Percentiles rank a stretch among this genome's conserved stretches.
Evolutionary conservation across 352 stramenopile species (phyloP).

Genomic region (Phytophthora ohioensis): DNA sequence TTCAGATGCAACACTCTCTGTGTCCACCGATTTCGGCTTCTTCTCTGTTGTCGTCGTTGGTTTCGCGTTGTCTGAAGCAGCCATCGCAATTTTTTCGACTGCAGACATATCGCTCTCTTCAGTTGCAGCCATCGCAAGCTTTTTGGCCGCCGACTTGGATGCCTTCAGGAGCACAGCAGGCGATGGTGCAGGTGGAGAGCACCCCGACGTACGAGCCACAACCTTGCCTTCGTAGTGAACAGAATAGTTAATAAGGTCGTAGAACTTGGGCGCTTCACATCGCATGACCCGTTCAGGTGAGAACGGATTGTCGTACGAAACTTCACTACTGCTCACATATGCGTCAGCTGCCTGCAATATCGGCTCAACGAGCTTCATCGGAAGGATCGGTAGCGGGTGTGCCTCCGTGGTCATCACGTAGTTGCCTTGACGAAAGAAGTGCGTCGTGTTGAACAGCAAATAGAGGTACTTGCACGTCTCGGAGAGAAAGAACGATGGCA

Average conservation of each 20-base stretch:
- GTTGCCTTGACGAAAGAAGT: slow-evolving; percentile 88
- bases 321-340: slow-evolving; percentile 17
- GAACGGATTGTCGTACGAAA: slow-evolving; percentile 24
- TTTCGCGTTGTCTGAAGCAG: slow-evolving; percentile 21
- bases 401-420: slow-evolving; percentile 98
- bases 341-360: slow-evolving; percentile 45
- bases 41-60: slow-evolving; percentile 7
- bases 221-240: slow-evolving; percentile 65
- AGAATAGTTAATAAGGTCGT: slow-evolving; percentile 64
- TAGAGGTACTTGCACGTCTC: slow-evolving; percentile 99
- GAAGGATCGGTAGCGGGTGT: slow-evolving; percentile 92
- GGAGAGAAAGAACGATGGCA: slow-evolving; percentile 99
- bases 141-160: slow-evolving; percentile 21
- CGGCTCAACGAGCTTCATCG: slow-evolving; percentile 51
- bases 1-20: slow-evolving; percentile 21
- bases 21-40: slow-evolving; percentile 18
- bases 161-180: slow-evolving; percentile 29
- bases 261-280: slow-evolving; percentile 60
- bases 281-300: slow-evolving; percentile 35
- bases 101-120: slow-evolving; percentile 3
- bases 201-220: slow-evolving; percentile 54
- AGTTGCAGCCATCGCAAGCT: slow-evolving; percentile 3
- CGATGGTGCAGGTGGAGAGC: slow-evolving; percentile 25
- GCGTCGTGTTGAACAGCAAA: slow-evolving; percentile 94
- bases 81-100: slow-evolving; percentile 18